These are phyloP conservation scores for Melampsora abietis-canadensis DNA, from an alignment of 1,284 basidiomycete species.

Conservation along the genomic window DNA sequence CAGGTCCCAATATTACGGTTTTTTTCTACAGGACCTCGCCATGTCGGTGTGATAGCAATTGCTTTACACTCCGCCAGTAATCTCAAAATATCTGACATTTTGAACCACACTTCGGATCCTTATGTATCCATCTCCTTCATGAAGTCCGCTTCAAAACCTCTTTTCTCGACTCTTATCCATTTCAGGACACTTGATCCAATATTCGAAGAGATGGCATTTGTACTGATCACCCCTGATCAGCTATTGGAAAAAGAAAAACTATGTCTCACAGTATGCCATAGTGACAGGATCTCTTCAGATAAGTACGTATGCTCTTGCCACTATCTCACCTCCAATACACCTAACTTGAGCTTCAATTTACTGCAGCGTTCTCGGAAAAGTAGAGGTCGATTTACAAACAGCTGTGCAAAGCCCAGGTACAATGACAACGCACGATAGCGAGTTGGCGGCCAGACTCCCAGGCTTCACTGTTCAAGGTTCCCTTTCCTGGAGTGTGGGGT, in stretches of 20 bases:
- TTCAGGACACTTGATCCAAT: not conserved
- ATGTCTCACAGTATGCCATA: conserved; percentile 1
- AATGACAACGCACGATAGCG: not conserved
- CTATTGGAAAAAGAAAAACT: not conserved
- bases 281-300: conserved; percentile 4
- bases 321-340: not conserved
- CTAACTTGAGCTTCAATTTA: not conserved
- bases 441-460: not conserved
- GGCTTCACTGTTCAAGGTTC: not conserved
- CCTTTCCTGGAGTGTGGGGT: not conserved
- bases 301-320: not conserved
- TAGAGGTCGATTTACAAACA: conserved; percentile 3
- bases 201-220: conserved; percentile 2
- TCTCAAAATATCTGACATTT: not conserved
- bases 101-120: not conserved
- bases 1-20: not conserved
- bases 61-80: conserved; percentile 8
- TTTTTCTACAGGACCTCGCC: not conserved
- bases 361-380: not conserved
- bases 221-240: conserved; percentile 1
- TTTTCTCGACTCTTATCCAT: conserved; percentile 2
- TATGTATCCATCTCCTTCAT: conserved; percentile 2
- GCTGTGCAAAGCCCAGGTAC: not conserved
- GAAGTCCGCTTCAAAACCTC: not conserved
- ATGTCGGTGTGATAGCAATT: conserved; percentile 1